These are phyloP conservation scores for Rosa chinensis DNA, from an alignment of 306 rosid species.

Conservation along the genomic window DNA sequence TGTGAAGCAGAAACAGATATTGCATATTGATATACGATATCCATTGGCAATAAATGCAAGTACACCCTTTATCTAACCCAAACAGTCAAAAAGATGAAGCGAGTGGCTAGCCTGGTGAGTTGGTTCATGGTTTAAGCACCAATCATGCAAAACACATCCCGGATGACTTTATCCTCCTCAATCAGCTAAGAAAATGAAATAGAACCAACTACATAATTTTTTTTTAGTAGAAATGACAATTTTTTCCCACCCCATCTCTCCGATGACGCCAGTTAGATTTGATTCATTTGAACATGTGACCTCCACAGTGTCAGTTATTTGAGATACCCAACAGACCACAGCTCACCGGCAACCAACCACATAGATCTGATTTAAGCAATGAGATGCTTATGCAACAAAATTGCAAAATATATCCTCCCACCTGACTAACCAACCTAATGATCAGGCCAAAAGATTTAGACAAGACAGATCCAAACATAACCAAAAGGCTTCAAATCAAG, in stretches of 20 bases:
- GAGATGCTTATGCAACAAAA: background rate
- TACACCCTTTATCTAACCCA: background rate
- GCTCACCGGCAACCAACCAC: background rate
- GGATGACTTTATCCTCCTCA: background rate
- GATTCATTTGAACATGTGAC: too few relatives aligned
- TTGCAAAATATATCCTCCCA: background rate
- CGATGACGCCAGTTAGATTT: too few relatives aligned
- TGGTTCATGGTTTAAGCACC: background rate
- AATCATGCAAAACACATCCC: background rate
- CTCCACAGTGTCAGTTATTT: too few relatives aligned
- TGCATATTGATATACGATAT: background rate
- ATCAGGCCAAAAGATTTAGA: background rate
- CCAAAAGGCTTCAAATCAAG: background rate
- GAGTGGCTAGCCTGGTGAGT: background rate
- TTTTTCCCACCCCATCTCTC: too few relatives aligned
- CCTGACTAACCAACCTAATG: background rate
- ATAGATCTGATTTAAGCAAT: background rate
- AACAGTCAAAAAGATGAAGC: background rate
- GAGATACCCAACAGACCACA: too few relatives aligned
- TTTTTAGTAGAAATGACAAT: too few relatives aligned
- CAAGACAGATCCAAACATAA: background rate
- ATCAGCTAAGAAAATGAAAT: background rate
- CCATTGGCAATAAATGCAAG: background rate
- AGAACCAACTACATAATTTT: background rate
- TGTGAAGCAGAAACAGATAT: background rate